phyloP scores from a whole-genome alignment of 805 yeast species.

The Dipodascopsis tothii region DNA sequence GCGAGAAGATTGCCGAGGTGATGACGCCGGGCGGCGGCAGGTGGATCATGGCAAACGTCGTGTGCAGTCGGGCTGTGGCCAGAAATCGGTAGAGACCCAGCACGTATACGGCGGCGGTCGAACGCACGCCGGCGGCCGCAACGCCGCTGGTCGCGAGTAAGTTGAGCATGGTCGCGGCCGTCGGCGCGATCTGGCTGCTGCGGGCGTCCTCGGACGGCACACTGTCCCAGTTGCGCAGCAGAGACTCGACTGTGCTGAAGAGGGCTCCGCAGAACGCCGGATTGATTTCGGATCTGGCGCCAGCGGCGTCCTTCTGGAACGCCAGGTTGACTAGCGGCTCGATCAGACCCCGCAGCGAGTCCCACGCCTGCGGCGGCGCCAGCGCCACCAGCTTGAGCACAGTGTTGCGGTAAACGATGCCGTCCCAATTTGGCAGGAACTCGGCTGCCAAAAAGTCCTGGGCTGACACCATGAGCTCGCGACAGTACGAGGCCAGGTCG shows the following conservation, averaged over 20 bases:
- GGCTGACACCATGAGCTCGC: conserved; percentile 2
- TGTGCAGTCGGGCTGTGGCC: background rate
- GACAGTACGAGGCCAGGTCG: conserved; percentile 6
- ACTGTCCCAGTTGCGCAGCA: background rate
- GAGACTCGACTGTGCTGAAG: background rate
- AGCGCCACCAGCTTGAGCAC: conserved; percentile 5
- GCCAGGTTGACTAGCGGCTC: background rate
- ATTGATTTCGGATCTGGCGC: too few species aligned
- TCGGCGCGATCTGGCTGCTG: background rate
- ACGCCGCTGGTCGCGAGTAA: background rate
- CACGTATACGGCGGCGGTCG: background rate
- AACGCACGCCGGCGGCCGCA: background rate
- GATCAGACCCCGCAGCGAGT: background rate
- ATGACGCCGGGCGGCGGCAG: background rate
- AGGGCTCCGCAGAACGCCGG: too few species aligned
- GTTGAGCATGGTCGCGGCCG: background rate
- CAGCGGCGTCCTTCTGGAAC: too few species aligned
- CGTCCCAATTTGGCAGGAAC: conserved; percentile 10
- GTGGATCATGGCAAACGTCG: background rate
- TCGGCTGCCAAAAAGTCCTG: conserved; percentile 7
- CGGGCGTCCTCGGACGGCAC: background rate
- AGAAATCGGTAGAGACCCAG: background rate
- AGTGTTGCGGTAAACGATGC: conserved; percentile 1
- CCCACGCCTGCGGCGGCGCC: conserved; percentile 1
- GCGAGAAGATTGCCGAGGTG: background rate